These are phyloP conservation scores for Scutellaria barbata DNA, from an alignment of 257 asterid genomes.

Conservation along the genomic window DNA sequence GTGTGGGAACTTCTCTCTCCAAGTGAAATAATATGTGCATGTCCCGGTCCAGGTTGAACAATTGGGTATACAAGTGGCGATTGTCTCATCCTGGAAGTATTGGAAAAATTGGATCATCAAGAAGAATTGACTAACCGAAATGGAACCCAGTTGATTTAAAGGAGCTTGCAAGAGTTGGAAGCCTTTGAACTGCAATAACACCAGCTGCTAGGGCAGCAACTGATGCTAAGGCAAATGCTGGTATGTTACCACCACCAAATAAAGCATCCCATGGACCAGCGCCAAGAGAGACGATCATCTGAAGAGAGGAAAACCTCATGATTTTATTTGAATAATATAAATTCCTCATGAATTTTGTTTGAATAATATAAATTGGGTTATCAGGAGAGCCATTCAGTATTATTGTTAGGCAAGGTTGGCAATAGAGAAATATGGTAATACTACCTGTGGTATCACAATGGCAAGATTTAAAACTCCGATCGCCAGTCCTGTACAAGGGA, in stretches of 20 bases:
- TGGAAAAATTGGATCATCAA: slow-evolving; percentile 13
- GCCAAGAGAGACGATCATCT: slow-evolving; percentile 98
- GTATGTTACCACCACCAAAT: slow-evolving; percentile 95
- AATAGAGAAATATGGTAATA: slow-evolving; percentile 8
- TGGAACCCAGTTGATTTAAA: slow-evolving; percentile 78
- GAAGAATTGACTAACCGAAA: slow-evolving; percentile 60
- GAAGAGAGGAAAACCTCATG: slow-evolving; percentile 15
- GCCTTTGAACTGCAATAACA: slow-evolving; percentile 65
- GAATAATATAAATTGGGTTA: slow-evolving; percentile 1
- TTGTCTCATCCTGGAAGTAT: slow-evolving; percentile 1
- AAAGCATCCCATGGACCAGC: slow-evolving; percentile 99
- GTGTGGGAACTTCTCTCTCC: slow-evolving; percentile 36
- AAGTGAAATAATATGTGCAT: slow-evolving; percentile 35
- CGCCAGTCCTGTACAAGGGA: slow-evolving; percentile 76
- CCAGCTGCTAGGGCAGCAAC: slow-evolving; percentile 77
- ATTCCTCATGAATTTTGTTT: slow-evolving; percentile 12
- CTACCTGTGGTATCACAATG: slow-evolving; percentile 97
- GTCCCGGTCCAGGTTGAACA: slow-evolving; percentile 22
- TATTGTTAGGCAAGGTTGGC: slow-evolving; percentile 10
- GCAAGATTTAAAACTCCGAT: slow-evolving; percentile 99
- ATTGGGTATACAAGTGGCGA: neutral
- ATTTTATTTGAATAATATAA: slow-evolving; percentile 17
- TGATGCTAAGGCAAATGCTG: slow-evolving; percentile 91
- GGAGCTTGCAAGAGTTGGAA: slow-evolving; percentile 75
- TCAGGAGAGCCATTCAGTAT: slow-evolving; percentile 22